Conservation (phyloP, 225 moss, liverwort and hornwort species). For the Bryum argenteum region DNA sequence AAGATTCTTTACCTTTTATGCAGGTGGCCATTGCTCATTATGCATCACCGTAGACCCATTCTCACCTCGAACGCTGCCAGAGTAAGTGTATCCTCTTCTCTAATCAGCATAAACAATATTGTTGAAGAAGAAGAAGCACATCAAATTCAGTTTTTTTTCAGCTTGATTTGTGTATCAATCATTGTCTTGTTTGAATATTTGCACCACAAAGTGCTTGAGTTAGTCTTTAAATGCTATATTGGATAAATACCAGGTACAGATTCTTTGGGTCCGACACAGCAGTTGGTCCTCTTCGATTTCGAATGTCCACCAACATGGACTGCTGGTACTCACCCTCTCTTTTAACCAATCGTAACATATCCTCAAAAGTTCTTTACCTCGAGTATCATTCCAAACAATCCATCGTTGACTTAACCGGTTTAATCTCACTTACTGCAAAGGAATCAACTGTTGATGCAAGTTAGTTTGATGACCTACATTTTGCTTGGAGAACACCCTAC, state of each 20-base stretch:
- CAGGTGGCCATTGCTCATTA: constrained; percentile 91
- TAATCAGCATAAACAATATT: not conserved
- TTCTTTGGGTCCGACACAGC: constrained; percentile 80
- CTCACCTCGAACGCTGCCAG: constrained; percentile 72
- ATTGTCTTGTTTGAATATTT: too few species aligned
- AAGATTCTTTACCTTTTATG: constrained; percentile 6
- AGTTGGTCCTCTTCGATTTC: constrained; percentile 63
- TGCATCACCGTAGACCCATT: constrained; percentile 80
- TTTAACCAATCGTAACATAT: not conserved
- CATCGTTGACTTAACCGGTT: too few species aligned
- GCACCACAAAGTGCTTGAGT: constrained; percentile 5
- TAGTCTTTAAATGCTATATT: constrained; percentile 23
- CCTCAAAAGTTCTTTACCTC: too few species aligned
- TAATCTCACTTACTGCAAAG: too few species aligned
- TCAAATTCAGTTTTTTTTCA: too few species aligned
- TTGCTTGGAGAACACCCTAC: too few species aligned
- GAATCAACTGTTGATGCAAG: too few species aligned
- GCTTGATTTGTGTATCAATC: too few species aligned
- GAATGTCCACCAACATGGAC: constrained; percentile 54
- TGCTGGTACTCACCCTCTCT: constrained; percentile 50
- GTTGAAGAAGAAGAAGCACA: too few species aligned
- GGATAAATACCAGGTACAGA: constrained; percentile 57
- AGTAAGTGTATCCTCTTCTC: constrained; percentile 36
- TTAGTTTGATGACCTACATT: too few species aligned
- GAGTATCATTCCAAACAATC: too few species aligned